Evolutionary conservation across 2,329 filamentous ascomycete genomes (phyloP), one percentile per base, ranked within the genome.

Genomic region (Hortaea werneckii): DNA sequence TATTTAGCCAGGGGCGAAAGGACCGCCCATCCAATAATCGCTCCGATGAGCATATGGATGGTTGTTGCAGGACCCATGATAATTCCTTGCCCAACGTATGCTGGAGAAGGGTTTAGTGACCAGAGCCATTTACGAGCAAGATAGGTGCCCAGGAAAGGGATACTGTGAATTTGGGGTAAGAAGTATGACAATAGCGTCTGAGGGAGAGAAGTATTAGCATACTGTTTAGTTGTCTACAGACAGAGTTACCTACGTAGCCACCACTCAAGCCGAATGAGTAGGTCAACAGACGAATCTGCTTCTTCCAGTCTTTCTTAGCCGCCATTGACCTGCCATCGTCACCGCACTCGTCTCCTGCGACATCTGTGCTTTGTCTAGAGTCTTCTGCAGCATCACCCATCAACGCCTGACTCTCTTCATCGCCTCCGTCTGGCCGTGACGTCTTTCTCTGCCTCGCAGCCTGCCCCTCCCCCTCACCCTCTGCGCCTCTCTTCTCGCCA

Each of bases 1-100:
- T 74, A 69, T 64, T 95, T 95, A 4, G 92, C 89, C 6, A 96
- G 66, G 1, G 92, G 92, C 3, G 89, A 95, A 1, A 98, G 73
- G 5, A 96, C 64, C 0, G 81, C 92, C 92, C 92, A 98, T 27
- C 92, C 92, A 7, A 95, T 60, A 11, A 94, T 64, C 3, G 92
- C 89, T 5, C 92, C 92, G 2, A 96, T 69, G 1, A 95, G 76
- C 92, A 98, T 98, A 57, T 96, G 90, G 43, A 94, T 75, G 3
- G 90, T 96, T 0, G 92, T 98, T 35, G 87, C 83, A 4, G 90
- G 86, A 0, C 92, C 92, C 92, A 98, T 98, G 59, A 98, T 96
- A 51, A 98, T 94, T 8, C 92, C 92, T 67, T 98, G 92, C 0
- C 92, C 92, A 27, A 96, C 81, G 63, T 98, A 98, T 2, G 92